Evolutionary conservation across 306 rosid species (phyloP).

Genomic region (Pyrus communis): DNA sequence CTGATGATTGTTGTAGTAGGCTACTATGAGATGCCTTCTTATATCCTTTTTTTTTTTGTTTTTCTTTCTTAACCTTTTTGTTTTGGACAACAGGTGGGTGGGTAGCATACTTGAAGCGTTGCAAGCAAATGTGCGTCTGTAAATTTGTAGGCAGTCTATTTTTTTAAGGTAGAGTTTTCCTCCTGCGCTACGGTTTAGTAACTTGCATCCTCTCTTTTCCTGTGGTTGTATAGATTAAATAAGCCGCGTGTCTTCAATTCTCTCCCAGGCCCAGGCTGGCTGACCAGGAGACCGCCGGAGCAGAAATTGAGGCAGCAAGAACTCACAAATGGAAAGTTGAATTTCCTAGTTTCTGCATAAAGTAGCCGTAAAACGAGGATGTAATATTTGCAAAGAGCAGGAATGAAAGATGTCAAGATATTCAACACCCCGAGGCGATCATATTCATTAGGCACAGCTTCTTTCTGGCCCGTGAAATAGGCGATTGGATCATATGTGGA

Average conservation of each 20-base stretch:
- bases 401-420: background rate
- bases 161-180: constrained; percentile 30
- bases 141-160: constrained; percentile 3
- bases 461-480: background rate
- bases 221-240: background rate
- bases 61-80: background rate
- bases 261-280: background rate
- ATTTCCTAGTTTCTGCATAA: background rate
- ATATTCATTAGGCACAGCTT: background rate
- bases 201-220: constrained; percentile 1
- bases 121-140: constrained; percentile 25
- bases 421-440: background rate
- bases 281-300: background rate
- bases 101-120: constrained; percentile 80
- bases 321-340: background rate
- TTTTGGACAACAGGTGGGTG: constrained; percentile 67
- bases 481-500: background rate
- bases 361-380: background rate
- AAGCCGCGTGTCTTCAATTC: background rate
- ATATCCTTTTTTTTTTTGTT: background rate
- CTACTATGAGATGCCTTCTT: background rate
- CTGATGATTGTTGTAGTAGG: background rate
- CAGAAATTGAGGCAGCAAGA: background rate
- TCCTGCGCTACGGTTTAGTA: background rate
- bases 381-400: background rate